phyloP scores from a whole-genome alignment of 2,329 filamentous ascomycete genomes.

The Aspergillus cejpii region DNA sequence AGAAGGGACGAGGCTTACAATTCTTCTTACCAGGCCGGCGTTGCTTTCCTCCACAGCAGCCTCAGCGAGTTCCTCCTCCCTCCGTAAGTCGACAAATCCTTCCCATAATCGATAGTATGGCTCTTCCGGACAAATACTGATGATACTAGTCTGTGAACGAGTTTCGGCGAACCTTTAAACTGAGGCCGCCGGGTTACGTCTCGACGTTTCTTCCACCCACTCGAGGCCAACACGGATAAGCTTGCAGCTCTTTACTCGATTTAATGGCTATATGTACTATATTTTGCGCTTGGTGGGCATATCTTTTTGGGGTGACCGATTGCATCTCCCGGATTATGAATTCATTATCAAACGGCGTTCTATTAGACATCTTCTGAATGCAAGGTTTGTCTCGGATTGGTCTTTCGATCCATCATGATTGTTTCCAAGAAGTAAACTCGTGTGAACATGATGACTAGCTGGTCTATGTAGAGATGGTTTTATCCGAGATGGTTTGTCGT shows the following conservation, averaged over 20 bases:
- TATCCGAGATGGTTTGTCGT: too few species aligned
- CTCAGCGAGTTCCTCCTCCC: slow-evolving; percentile 63
- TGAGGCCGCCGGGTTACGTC: slow-evolving; percentile 1
- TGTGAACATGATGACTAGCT: too few species aligned
- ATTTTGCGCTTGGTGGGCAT: slow-evolving; percentile 18
- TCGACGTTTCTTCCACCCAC: background rate
- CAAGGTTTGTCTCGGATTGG: background rate
- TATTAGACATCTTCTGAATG: slow-evolving; percentile 9
- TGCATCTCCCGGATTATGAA: background rate
- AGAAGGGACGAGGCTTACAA: slow-evolving; percentile 7
- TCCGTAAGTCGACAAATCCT: slow-evolving; percentile 42
- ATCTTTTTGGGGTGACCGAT: slow-evolving; percentile 9
- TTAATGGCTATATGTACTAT: slow-evolving; percentile 24
- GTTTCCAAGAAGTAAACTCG: too few species aligned
- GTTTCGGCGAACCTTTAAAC: slow-evolving; percentile 1
- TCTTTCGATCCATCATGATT: too few species aligned
- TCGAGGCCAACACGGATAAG: background rate
- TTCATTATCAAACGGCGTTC: slow-evolving; percentile 11
- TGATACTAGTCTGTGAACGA: slow-evolving; percentile 17
- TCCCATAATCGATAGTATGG: background rate
- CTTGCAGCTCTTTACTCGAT: slow-evolving; percentile 1
- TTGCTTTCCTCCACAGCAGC: slow-evolving; percentile 61
- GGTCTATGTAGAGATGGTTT: too few species aligned
- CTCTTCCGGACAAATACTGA: slow-evolving; percentile 6
- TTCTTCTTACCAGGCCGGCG: slow-evolving; percentile 48